Percentiles rank a stretch among this genome's conserved stretches.
Conservation (phyloP, 106 monocot species). For the Dendrobium huoshanense region DNA sequence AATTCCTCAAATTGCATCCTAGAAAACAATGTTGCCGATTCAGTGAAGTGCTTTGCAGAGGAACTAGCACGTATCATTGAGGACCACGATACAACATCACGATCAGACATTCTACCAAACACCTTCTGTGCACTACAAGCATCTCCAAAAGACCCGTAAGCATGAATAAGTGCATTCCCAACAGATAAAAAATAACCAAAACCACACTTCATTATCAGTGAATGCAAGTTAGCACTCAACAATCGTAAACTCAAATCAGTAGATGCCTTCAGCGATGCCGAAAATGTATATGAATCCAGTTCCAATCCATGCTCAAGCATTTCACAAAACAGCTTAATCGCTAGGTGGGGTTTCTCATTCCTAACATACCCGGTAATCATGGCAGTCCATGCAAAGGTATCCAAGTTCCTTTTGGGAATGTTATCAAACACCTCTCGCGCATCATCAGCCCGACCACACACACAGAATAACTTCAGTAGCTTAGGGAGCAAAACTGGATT, state of each 20-base stretch:
- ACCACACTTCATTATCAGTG: constrained; percentile 21
- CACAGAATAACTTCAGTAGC: constrained; percentile 31
- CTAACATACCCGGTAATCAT: constrained; percentile 24
- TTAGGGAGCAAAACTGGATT: constrained; percentile 34
- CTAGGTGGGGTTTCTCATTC: constrained; percentile 1
- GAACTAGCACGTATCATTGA: constrained; percentile 22
- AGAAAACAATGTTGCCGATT: constrained; percentile 31
- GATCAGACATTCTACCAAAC: constrained; percentile 18
- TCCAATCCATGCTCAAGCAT: constrained; percentile 18
- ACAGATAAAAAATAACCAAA: constrained; percentile 16
- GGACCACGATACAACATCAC: constrained; percentile 42
- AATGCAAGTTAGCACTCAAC: constrained; percentile 23
- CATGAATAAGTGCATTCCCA: constrained; percentile 41
- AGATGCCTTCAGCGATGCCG: constrained; percentile 27
- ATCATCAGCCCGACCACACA: constrained; percentile 14
- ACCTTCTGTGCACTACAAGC: constrained; percentile 10
- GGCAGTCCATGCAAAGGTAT: constrained; percentile 22
- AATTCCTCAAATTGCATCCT: constrained; percentile 27
- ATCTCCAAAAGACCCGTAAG: constrained; percentile 28
- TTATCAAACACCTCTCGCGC: constrained; percentile 33
- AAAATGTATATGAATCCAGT: constrained; percentile 31
- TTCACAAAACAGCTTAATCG: constrained; percentile 21
- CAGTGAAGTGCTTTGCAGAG: constrained; percentile 11
- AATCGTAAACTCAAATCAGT: constrained; percentile 9
- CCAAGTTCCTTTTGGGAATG: constrained; percentile 18